A percentile compares a stretch with the other conserved stretches of the same genome.
Evolutionary conservation across 2,329 filamentous ascomycete species (phyloP).

Genomic region (Grosmannia huntii): DNA sequence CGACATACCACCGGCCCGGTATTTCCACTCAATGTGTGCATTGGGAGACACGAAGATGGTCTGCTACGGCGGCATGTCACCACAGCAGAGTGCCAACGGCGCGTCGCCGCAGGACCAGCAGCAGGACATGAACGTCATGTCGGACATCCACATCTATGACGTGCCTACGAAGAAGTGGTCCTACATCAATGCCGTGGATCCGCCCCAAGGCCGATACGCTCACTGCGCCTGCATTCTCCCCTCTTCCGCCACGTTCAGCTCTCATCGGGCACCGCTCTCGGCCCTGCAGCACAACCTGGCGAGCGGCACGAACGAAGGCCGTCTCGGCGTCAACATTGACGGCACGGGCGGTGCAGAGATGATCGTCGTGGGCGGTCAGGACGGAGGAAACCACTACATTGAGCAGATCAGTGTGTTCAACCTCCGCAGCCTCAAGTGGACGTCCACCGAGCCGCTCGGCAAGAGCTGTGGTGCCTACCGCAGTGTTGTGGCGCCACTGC

Average conservation of each 20-base stretch:
- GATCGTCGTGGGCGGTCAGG: slow-evolving; percentile 92
- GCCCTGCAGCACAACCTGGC: slow-evolving; percentile 84
- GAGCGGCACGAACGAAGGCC: slow-evolving; percentile 71
- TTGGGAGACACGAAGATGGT: slow-evolving; percentile 93
- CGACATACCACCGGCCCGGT: slow-evolving; percentile 79
- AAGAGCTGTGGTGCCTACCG: slow-evolving; percentile 94
- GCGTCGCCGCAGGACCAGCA: slow-evolving; percentile 48
- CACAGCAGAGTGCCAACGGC: slow-evolving; percentile 41
- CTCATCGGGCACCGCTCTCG: slow-evolving; percentile 68
- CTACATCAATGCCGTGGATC: slow-evolving; percentile 64
- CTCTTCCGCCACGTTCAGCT: slow-evolving; percentile 77
- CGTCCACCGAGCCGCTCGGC: slow-evolving; percentile 71
- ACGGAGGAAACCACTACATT: slow-evolving; percentile 96
- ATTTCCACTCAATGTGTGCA: slow-evolving; percentile 93
- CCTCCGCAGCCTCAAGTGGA: slow-evolving; percentile 88
- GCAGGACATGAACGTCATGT: slow-evolving; percentile 91
- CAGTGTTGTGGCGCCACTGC: slow-evolving; percentile 81
- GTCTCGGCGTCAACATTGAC: slow-evolving; percentile 79
- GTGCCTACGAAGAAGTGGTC: slow-evolving; percentile 75
- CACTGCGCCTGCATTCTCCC: slow-evolving; percentile 90
- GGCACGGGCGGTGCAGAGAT: slow-evolving; percentile 89
- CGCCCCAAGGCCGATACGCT: slow-evolving; percentile 87
- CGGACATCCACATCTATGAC: slow-evolving; percentile 93
- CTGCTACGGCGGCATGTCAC: slow-evolving; percentile 97
- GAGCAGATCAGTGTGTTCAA: slow-evolving; percentile 99